Conservation (phyloP, 208 protist genomes). For the Crithidia acanthocephali region DNA sequence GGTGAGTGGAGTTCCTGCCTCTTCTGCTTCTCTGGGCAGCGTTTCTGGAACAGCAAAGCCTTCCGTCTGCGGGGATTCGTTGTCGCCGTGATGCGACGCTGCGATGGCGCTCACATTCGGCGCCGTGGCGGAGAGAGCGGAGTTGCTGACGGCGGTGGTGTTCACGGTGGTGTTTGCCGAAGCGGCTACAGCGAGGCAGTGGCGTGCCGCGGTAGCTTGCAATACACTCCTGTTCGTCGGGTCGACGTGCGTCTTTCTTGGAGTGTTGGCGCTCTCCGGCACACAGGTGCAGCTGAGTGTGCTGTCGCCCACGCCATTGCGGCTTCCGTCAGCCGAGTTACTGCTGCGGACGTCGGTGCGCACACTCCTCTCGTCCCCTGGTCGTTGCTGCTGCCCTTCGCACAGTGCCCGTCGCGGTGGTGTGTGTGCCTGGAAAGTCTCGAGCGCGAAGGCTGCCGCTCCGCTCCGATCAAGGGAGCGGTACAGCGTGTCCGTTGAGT, state of each 20-base stretch:
- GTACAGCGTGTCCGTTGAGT: not conserved
- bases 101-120: not conserved
- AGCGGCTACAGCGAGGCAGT: not conserved
- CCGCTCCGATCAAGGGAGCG: not conserved
- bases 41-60: too few relatives aligned
- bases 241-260: not conserved
- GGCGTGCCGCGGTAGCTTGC: not conserved
- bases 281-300: slow-evolving; percentile 4
- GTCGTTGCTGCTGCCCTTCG: not conserved
- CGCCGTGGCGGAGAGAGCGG: not conserved
- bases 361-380: not conserved
- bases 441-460: not conserved
- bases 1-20: too few relatives aligned
- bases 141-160: not conserved
- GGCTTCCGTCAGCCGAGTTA: not conserved
- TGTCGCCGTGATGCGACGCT: not conserved
- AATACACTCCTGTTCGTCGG: not conserved
- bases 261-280: not conserved
- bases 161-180: not conserved
- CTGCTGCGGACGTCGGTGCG: not conserved
- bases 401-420: not conserved
- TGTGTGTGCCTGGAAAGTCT: not conserved
- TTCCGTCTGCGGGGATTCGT: too few relatives aligned
- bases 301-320: not conserved
- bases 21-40: too few relatives aligned